These are phyloP conservation scores for Phaffomyces thermotolerans DNA, from an alignment of 805 yeast genomes.

Conservation along the genomic window DNA sequence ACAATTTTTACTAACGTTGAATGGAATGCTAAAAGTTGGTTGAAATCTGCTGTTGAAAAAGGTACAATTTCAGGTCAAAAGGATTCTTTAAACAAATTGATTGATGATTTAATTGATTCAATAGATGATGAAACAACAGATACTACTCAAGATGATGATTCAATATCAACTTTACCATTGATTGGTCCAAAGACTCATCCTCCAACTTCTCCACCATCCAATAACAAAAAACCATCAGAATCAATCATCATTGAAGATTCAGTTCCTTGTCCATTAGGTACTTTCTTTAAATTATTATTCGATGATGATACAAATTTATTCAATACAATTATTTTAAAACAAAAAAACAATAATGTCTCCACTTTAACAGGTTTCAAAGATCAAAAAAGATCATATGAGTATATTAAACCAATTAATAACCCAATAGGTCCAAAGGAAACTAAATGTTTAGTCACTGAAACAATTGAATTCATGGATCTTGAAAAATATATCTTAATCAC, in stretches of 20 bases:
- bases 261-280: conserved; percentile 61
- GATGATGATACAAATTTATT: conserved; percentile 50
- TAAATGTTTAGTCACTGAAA: conserved; percentile 55
- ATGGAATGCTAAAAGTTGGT: conserved; percentile 77
- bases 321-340: conserved; percentile 42
- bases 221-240: conserved; percentile 36
- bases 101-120: conserved; percentile 28
- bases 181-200: conserved; percentile 34
- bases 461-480: conserved; percentile 48
- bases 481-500: conserved; percentile 51
- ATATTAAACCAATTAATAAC: conserved; percentile 66
- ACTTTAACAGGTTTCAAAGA: conserved; percentile 34
- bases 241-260: conserved; percentile 42
- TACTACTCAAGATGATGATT: conserved; percentile 10
- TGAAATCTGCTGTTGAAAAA: conserved; percentile 67
- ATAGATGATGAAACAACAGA: conserved; percentile 10
- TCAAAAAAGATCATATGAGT: conserved; percentile 47
- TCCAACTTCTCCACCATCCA: conserved; percentile 37
- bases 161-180: conserved; percentile 19
- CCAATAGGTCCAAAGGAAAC: conserved; percentile 94
- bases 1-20: conserved; percentile 48
- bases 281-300: conserved; percentile 48
- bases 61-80: conserved; percentile 70
- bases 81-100: conserved; percentile 42
- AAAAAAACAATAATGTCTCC: conserved; percentile 55